Evolutionary conservation across 2,329 filamentous ascomycete genomes (phyloP), one percentile per base, ranked within the genome.

Genomic region (Cladosporium sp.): DNA sequence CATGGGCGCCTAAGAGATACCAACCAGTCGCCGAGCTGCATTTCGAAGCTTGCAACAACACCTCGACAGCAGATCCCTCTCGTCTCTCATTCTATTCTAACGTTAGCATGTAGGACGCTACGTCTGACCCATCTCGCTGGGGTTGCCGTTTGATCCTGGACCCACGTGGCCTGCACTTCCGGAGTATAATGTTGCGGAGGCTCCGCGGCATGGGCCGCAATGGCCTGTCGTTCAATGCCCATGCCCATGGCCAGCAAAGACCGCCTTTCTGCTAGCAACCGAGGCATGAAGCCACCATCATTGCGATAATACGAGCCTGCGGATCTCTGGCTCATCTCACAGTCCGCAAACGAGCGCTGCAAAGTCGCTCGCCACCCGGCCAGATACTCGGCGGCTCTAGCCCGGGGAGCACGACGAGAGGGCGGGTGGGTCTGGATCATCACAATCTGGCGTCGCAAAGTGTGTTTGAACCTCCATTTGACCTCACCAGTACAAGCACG

Each of bases 111-210:
- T 33, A 28, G 40, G 28, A 33, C 33, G 23, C 33, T 29, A 33
- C n/a, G 40, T 52, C 23, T 57, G 29, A 57, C 31, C 52, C 56
- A 40, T 44, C 37, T 37, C 28, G 28, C 50, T 31, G 61, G 60
- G 61, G 50, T 63, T 28, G 50, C 61, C 61, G 61, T 63, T 63
- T 62, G 49, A 55, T 31, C 61, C 50, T 26, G 49, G 61, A 56
- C 61, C 59, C 61, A 63, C 61, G 61, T 63, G 61, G 61, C 49
- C 50, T 55, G 61, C 61, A 63, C 61, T 37, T 29, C 46, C 63
- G 63, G 63, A 65, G 63, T 55, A 60, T 60, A 28, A 21, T 33
- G 53, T 64, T 65, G 63, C 56, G 63, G 55, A 59, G 56, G 57
- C 44, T 57, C 56, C 50, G 33, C 61, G 61, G 61, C 28, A 40